Evolutionary conservation across 2,329 filamentous ascomycete genomes (phyloP), one percentile per base, ranked within the genome.

Genomic region (Achaetomium macrosporum): DNA sequence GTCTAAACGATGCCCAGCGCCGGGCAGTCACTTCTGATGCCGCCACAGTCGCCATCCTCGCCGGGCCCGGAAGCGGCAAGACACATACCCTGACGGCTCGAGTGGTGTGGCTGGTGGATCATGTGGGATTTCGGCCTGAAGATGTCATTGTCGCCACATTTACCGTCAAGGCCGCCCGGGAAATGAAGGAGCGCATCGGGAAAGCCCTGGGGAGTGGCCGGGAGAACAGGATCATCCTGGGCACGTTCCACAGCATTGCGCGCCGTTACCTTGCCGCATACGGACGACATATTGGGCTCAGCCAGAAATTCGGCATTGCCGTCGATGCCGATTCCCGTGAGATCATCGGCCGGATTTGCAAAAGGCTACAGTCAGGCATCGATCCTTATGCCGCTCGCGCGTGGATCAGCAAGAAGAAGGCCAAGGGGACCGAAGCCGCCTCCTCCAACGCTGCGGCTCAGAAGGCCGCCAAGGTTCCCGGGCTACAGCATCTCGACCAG

Each of bases 81-180:
- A 99, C 92, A 13, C 95, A 96, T 69, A 97, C 93, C 0, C 77
- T 99, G 50, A 96, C 91, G 0, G 89, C 91, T 42, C 87, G 93
- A 57, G 90, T 96, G 53, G 91, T 91, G 62, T 95, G 92, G 77
- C 82, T 96, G 30, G 79, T 96, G 50, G 81, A 85, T 47, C 76
- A 87, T 62, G 73, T 82, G 61, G 82, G 84, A 40, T 81, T 89
- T 61, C 79, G 82, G 52, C 92, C 92, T 64, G 83, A 87, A 72
- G 90, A 96, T 71, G 84, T 97, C 63, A 84, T 99, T 55, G 92
- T 96, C 55, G 93, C 92, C 57, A 97, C 92, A 0, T 99, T 99
- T 66, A 99, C 93, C 2, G 90, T 96, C 68, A 97, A 97, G 69
- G 91, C 93, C 1, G 89, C 91, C 16, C 81, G 76, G 16, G 92